These are phyloP conservation scores for Penicillium robsamsonii DNA, from an alignment of 495 filamentous ascomycete genomes.

Conservation along the genomic window DNA sequence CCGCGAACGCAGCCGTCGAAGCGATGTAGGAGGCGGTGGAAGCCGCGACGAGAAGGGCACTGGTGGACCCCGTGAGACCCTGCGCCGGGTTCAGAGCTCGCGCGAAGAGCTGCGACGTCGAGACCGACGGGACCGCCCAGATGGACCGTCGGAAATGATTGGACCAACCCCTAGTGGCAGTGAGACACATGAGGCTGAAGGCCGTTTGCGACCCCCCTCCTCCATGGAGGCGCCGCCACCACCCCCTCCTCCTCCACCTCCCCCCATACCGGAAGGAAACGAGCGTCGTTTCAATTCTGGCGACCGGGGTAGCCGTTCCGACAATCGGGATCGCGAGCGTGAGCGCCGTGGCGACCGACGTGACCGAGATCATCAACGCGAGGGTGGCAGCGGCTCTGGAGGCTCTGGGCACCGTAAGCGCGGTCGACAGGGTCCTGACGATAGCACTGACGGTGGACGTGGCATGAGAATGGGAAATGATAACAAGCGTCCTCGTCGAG, in stretches of 20 bases:
- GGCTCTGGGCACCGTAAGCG: constrained; percentile 42
- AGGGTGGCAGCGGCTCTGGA: constrained; percentile 28
- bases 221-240: constrained; percentile 36
- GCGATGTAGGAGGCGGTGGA: constrained; percentile 31
- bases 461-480: constrained; percentile 42
- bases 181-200: constrained; percentile 34
- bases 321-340: constrained; percentile 42
- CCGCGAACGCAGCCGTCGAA: constrained; percentile 42
- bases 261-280: constrained; percentile 33
- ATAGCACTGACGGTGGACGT: constrained; percentile 33
- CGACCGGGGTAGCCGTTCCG: constrained; percentile 33
- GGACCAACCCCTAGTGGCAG: constrained; percentile 15
- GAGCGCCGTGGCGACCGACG: constrained; percentile 43
- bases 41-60: constrained; percentile 35
- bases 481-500: constrained; percentile 47
- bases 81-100: constrained; percentile 34
- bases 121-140: constrained; percentile 39
- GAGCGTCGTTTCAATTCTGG: constrained; percentile 39
- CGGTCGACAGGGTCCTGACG: constrained; percentile 36
- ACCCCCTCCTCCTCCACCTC: constrained; percentile 34
- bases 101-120: constrained; percentile 45
- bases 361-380: constrained; percentile 39
- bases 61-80: constrained; percentile 32
- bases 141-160: constrained; percentile 19
- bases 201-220: constrained; percentile 42